phyloP scores from a whole-genome alignment of 305 asterid genomes.

The Rubia peregrina region DNA sequence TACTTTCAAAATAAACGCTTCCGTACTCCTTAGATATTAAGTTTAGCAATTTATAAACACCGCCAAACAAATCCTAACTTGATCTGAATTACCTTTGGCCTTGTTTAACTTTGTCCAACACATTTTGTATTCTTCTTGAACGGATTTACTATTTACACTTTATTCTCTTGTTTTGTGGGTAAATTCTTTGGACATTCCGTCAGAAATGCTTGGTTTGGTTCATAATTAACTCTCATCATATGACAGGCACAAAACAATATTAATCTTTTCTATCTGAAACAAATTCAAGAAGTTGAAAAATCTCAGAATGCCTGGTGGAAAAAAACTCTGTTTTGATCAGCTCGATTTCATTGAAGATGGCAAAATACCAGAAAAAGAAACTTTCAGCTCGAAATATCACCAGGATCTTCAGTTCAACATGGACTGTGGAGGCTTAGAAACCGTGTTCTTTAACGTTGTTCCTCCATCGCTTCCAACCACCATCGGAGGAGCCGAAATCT shows the following conservation, averaged over 20 bases:
- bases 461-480: constrained; percentile 13
- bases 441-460: constrained; percentile 1
- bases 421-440: constrained; percentile 9
- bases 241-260: background rate
- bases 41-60: too few species aligned
- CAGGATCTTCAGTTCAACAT: constrained; percentile 7
- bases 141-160: background rate
- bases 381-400: background rate
- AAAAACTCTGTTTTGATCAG: constrained; percentile 5
- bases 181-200: constrained; percentile 2
- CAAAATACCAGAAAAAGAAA: constrained; percentile 7
- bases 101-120: background rate
- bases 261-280: background rate
- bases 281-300: background rate
- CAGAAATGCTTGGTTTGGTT: background rate
- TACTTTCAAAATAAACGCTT: too few species aligned
- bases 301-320: background rate
- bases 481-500: background rate
- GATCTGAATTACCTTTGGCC: too few species aligned
- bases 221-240: background rate
- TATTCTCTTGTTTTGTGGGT: background rate
- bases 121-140: background rate
- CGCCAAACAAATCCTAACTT: too few species aligned
- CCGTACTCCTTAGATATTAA: too few species aligned
- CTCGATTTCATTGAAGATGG: constrained; percentile 17